These are phyloP conservation scores for Hymenotorrendiella dingleyae DNA, from an alignment of 2,329 filamentous ascomycete genomes.

Conservation along the genomic window DNA sequence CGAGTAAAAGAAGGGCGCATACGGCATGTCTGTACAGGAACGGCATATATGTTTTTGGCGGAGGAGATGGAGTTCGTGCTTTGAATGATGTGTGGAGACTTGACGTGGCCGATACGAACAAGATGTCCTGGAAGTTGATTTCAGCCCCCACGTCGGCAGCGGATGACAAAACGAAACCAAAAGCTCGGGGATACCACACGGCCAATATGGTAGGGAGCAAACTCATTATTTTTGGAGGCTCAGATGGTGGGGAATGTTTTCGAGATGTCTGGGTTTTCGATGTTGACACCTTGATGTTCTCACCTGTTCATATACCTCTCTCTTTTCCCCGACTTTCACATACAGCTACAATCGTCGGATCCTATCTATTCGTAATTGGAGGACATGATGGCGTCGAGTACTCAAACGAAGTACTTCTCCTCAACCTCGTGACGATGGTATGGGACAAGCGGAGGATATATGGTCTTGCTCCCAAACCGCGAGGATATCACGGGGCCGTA, in stretches of 20 bases:
- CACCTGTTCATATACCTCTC: constrained; percentile 50
- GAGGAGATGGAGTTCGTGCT: constrained; percentile 63
- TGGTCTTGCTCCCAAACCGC: constrained; percentile 53
- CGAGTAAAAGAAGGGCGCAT: constrained; percentile 59
- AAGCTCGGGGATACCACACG: constrained; percentile 64
- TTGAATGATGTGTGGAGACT: constrained; percentile 69
- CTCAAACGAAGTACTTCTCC: constrained; percentile 60
- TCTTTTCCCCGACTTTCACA: constrained; percentile 62
- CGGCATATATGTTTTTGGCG: constrained; percentile 67
- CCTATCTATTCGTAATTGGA: constrained; percentile 64
- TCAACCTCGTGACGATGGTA: constrained; percentile 69
- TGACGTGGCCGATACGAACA: constrained; percentile 58
- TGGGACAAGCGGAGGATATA: constrained; percentile 64
- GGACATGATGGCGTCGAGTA: constrained; percentile 67
- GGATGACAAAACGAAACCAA: constrained; percentile 45
- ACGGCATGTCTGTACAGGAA: constrained; percentile 68
- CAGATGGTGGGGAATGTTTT: constrained; percentile 66
- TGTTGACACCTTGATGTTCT: constrained; percentile 56
- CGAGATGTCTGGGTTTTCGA: constrained; percentile 70
- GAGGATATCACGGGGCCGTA: constrained; percentile 62
- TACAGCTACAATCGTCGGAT: constrained; percentile 63
- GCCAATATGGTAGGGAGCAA: constrained; percentile 69
- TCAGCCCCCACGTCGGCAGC: constrained; percentile 35
- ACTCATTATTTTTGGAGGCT: constrained; percentile 65
- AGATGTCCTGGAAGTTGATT: constrained; percentile 64